Evolutionary conservation across 352 stramenopile genomes (phyloP), one percentile per base, ranked within the genome.

Genomic region (Phytophthora sansomeana): DNA sequence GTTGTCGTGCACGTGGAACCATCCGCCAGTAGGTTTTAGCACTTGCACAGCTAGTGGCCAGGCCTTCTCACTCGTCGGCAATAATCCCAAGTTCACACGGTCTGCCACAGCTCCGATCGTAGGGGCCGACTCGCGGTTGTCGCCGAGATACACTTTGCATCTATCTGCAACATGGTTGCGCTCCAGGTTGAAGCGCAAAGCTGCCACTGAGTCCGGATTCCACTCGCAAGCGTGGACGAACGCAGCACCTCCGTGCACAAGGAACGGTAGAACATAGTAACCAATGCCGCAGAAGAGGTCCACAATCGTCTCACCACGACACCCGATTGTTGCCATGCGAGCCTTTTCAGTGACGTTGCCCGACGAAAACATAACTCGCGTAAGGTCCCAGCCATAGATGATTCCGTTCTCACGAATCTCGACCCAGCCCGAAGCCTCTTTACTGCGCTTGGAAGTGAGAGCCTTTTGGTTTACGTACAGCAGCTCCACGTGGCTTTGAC

Each of bases 261-360:
- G 78, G 50, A 98, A 98, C 0, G 96, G 97, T 17, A 99, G 73
- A 26, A 98, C 95, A 63, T 99, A 99, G 72, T 99, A 99, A 13
- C 97, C 97, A 72, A 99, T 99, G n/a, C 97, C 97, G 35, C 93
- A 96, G 61, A 98, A 99, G 43, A 99, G 81, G 65, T 99, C 97
- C 30, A 99, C 87, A 28, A 99, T 90, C 1, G 89, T 76, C 56
- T 99, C 95, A 19, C 77, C 87, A 16, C 64, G 60, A 72, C 92
- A 97, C 0, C 92, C 83, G 53, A 94, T 91, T 28, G 50, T 77
- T 28, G 80, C 96, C 82, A 99, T 98, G 24, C 96, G 91, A 38
- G 93, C 93, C 71, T 99, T 99, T 74, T 99, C 97, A 2, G 95
- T 97, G 43, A 98, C 91, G 67, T 99, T 99, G 6, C 97, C 97